Conservation (phyloP, 495 filamentous ascomycete genomes). For the Staphylotrichum longicolle region DNA sequence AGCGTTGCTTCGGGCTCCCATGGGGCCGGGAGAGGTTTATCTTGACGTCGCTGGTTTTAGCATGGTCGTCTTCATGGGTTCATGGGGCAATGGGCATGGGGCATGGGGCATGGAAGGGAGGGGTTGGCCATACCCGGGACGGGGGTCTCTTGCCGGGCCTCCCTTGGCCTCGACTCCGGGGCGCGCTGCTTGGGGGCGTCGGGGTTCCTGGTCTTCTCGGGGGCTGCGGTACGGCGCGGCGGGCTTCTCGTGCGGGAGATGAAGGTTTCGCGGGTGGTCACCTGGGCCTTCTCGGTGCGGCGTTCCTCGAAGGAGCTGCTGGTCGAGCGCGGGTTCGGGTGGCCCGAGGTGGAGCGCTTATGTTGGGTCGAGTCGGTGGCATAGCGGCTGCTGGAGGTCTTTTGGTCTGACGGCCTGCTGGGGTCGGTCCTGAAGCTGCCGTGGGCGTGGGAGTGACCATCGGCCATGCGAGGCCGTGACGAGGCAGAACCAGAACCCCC, state of each 20-base stretch:
- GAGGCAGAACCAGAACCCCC: constrained; percentile 13
- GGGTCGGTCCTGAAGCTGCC: constrained; percentile 30
- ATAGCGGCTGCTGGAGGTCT: constrained; percentile 16
- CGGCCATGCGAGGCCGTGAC: constrained; percentile 39
- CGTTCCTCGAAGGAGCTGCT: constrained; percentile 45
- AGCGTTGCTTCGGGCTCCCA: constrained; percentile 86
- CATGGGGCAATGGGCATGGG: too few relatives aligned
- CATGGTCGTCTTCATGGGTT: background rate
- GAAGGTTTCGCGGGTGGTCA: constrained; percentile 65
- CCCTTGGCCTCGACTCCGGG: constrained; percentile 41
- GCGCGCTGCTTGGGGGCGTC: constrained; percentile 45
- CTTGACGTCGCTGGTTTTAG: constrained; percentile 17
- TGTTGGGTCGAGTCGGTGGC: constrained; percentile 27
- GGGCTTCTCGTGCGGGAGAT: constrained; percentile 63
- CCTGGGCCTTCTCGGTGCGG: constrained; percentile 50
- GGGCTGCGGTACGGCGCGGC: constrained; percentile 53
- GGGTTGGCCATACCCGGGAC: constrained; percentile 30
- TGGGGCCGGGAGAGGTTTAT: constrained; percentile 28
- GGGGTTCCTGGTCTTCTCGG: constrained; percentile 33
- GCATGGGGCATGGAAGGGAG: background rate
- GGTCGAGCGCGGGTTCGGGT: constrained; percentile 35
- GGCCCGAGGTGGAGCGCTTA: constrained; percentile 46
- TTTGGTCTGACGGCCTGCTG: constrained; percentile 24
- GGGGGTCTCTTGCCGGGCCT: constrained; percentile 41
- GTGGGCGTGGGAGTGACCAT: constrained; percentile 1